Percentiles rank a stretch among this genome's conserved stretches.
These are phyloP conservation scores for Aspergillus avenaceus DNA, from an alignment of 495 filamentous ascomycete genomes.

Conservation along the genomic window DNA sequence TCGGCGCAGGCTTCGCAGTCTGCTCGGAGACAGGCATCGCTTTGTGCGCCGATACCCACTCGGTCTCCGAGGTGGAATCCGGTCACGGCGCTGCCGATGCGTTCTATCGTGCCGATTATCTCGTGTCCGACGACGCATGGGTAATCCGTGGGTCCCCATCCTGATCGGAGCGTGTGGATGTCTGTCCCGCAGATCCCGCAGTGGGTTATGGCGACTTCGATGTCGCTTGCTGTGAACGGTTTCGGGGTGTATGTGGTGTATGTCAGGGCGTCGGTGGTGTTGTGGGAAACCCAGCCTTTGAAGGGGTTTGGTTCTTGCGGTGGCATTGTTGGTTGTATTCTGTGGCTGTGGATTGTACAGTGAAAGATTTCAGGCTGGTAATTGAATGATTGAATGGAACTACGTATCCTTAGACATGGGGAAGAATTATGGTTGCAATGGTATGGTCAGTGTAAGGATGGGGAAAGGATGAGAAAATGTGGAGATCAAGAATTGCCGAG, in stretches of 20 bases:
- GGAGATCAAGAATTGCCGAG: conserved; percentile 11
- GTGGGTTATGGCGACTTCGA: conserved; percentile 61
- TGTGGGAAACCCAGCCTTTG: conserved; percentile 75
- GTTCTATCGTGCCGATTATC: conserved; percentile 72
- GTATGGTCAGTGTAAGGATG: too few relatives aligned
- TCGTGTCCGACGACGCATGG: conserved; percentile 80
- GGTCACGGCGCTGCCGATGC: conserved; percentile 49
- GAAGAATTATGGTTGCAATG: background rate
- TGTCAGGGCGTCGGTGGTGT: conserved; percentile 64
- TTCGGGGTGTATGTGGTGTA: conserved; percentile 75
- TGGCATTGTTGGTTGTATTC: conserved; percentile 10
- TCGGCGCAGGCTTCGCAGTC: conserved; percentile 67
- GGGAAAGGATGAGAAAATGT: background rate
- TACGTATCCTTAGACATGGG: background rate
- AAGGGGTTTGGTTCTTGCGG: conserved; percentile 47
- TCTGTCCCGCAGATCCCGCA: conserved; percentile 84
- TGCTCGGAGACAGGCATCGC: conserved; percentile 57
- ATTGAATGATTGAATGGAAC: too few relatives aligned
- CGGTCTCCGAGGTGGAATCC: conserved; percentile 72
- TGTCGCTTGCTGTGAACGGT: conserved; percentile 70
- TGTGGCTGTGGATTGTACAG: conserved; percentile 7
- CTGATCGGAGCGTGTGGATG: conserved; percentile 68
- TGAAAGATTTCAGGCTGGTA: too few relatives aligned
- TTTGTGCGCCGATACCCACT: conserved; percentile 83
- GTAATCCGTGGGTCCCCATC: conserved; percentile 68